A percentile compares a stretch with the other conserved stretches of the same genome.
These are phyloP conservation scores for Epichloe elymi DNA, from an alignment of 2,329 filamentous ascomycete species.

Conservation along the genomic window DNA sequence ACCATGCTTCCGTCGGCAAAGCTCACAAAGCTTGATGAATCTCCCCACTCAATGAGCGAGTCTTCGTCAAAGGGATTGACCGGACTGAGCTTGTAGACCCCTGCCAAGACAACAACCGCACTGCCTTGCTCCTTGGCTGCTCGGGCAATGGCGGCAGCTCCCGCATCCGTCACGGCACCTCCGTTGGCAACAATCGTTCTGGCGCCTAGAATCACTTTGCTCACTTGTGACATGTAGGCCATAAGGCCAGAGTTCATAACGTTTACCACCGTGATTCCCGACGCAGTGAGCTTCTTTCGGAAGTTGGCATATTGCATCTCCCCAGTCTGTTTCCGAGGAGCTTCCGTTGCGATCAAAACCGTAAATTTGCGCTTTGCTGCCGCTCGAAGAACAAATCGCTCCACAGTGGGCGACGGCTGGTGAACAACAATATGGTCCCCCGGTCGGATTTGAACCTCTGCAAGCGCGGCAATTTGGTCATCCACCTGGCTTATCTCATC, in stretches of 20 bases:
- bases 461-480: constrained; percentile 79
- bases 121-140: constrained; percentile 73
- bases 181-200: constrained; percentile 82
- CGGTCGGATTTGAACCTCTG: constrained; percentile 83
- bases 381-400: constrained; percentile 78
- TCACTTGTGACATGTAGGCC: constrained; percentile 88
- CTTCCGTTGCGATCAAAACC: constrained; percentile 66
- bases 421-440: constrained; percentile 88
- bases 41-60: constrained; percentile 73
- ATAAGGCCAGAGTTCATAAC: constrained; percentile 78
- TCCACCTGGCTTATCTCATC: constrained; percentile 90
- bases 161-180: constrained; percentile 69
- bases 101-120: constrained; percentile 77
- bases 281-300: constrained; percentile 62
- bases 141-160: constrained; percentile 70
- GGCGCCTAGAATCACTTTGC: constrained; percentile 86
- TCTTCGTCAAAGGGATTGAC: constrained; percentile 77
- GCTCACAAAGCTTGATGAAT: constrained; percentile 60
- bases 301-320: constrained; percentile 40
- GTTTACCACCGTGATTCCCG: constrained; percentile 70
- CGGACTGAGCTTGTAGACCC: constrained; percentile 87
- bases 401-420: constrained; percentile 73
- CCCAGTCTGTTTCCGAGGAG: constrained; percentile 20
- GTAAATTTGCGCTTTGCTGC: constrained; percentile 87
- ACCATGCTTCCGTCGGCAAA: constrained; percentile 73